Base-by-base conservation (phyloP, 192 early-diverging fungal genomes). In the Kappamyces sp. region DNA sequence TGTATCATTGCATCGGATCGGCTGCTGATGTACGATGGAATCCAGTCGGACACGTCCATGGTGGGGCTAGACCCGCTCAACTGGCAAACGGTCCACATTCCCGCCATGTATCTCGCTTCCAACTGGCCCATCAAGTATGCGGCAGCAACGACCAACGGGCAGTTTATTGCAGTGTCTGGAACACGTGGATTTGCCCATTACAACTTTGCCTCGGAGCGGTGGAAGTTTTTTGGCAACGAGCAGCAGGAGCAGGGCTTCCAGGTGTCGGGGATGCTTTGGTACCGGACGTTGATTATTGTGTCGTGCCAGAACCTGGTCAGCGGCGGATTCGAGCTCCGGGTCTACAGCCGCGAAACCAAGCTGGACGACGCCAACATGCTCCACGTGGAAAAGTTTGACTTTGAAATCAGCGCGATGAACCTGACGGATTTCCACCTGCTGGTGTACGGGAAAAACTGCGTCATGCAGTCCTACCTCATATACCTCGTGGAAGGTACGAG, bases 171-270 rank as follows among this genome's bases (percentile, higher is more conserved):
- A 0, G 83, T 95, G 55, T 90, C 94, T 6, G 94, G 94, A 1
- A 75, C 67, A 49, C 84, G 82, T 10, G 94, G 94, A 6, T 64
- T 98, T 47, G 86, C 89, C 2, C 85, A 87, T 60, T 90, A 89
- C 57, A 90, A 82, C 66, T 64, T 79, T 12, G 62, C 66, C 1
- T 83, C 87, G 2, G 78, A 82, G 33, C 67, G 83, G 61, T 98
- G 94, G 94, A 92, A 91, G 59, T 55, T 97, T 40, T 90, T 93
- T 80, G 90, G 92, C 4, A 92, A 89, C 65, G 87, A 89, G 68
- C 74, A 74, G 54, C 75, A 82, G 61, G 77, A 78, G 58, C 50
- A 49, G 31, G 8, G 13, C 32, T 58, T 39, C 40, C 7, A 10
- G 49, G 53, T 69, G 15, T 42, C 88, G 23, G 87, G 87, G 4